Percentiles rank a stretch among this genome's conserved stretches.
Evolutionary conservation across 306 rosid genomes (phyloP).

Genomic region (Prunus fruticosa): DNA sequence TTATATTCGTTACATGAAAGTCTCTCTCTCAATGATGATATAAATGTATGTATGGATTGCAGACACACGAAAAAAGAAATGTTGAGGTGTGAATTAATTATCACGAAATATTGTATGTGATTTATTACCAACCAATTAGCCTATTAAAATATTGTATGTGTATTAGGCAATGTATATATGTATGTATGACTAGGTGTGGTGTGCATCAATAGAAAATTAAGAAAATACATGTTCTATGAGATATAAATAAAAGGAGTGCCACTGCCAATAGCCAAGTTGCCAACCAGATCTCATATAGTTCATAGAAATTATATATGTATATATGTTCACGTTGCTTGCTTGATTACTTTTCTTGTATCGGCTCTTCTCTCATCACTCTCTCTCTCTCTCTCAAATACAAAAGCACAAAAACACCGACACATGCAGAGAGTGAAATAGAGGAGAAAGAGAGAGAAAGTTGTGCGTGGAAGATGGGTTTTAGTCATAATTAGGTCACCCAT

Average conservation of each 20-base stretch:
- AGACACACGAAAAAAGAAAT: neutral
- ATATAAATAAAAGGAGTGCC: neutral
- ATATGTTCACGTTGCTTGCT: conserved; percentile 1
- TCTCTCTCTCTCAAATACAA: neutral
- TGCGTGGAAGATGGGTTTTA: neutral
- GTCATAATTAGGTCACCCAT: neutral
- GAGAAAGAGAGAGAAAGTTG: neutral
- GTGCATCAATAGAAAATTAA: neutral
- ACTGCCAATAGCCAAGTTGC: neutral
- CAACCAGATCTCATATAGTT: neutral
- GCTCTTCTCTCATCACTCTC: neutral
- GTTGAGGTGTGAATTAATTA: neutral
- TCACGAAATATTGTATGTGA: neutral
- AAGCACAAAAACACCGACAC: neutral
- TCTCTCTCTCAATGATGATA: too few species aligned
- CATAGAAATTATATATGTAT: too few species aligned
- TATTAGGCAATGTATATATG: too few species aligned
- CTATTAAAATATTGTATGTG: too few species aligned
- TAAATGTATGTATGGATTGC: too few species aligned
- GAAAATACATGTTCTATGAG: neutral
- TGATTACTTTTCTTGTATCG: neutral
- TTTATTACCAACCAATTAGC: conserved; percentile 10
- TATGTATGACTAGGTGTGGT: too few species aligned
- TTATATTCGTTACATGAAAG: too few species aligned
- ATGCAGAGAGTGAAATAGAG: neutral